Percentiles rank a stretch among this genome's conserved stretches.
Evolutionary conservation across 495 filamentous ascomycete species (phyloP).

Genomic region (Elasticomyces elasticus): DNA sequence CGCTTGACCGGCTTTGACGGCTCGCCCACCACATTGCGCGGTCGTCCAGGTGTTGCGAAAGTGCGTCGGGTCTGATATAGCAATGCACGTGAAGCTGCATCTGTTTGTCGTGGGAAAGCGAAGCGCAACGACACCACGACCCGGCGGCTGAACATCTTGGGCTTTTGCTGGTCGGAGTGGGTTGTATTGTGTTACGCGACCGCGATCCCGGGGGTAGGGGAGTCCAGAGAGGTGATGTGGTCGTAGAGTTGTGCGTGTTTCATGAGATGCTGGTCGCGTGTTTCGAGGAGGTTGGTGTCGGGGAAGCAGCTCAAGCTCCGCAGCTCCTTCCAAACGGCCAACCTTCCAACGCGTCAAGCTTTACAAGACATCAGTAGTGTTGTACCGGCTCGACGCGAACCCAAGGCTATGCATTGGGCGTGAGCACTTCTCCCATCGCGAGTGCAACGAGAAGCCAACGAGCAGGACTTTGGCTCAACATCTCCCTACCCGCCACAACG

Average conservation of each 20-base stretch:
- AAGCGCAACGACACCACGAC: slow-evolving; percentile 8
- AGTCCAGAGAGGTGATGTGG: neutral
- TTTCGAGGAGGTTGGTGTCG: no score
- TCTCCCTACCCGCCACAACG: no score
- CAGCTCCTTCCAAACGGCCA: no score
- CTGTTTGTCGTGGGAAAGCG: neutral
- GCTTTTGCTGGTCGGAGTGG: neutral
- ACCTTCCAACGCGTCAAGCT: no score
- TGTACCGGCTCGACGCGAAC: no score
- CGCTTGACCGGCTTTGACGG: slow-evolving; percentile 15
- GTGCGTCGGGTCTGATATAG: neutral
- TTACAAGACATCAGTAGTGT: no score
- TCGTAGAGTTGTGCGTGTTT: neutral
- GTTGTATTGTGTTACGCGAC: neutral
- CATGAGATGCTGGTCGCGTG: no score
- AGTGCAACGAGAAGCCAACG: no score
- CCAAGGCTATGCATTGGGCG: no score
- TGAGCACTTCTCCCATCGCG: no score
- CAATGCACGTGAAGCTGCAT: slow-evolving; percentile 1
- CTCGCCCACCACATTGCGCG: slow-evolving; percentile 15
- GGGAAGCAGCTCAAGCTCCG: no score
- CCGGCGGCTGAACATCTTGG: slow-evolving; percentile 17
- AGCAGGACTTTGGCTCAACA: no score
- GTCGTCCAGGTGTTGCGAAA: slow-evolving; percentile 19
- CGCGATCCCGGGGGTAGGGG: neutral